Evolutionary conservation across 148 eudicot genomes (phyloP).

Genomic region (Tetragonia tetragonoides): DNA sequence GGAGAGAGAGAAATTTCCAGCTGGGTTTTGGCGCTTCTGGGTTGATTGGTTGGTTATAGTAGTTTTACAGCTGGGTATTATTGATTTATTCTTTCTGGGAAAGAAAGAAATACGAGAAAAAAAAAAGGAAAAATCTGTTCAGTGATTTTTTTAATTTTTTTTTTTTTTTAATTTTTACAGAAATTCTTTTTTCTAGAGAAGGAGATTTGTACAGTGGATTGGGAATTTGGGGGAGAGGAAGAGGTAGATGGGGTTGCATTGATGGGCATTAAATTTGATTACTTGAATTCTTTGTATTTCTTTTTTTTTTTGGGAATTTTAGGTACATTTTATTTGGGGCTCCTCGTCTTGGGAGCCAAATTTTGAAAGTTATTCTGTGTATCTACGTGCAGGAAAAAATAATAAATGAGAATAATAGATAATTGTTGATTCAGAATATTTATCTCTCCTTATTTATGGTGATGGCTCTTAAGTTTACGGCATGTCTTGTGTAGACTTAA

Average conservation of each 20-base stretch:
- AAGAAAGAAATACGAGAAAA: not conserved
- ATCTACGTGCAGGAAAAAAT: not conserved
- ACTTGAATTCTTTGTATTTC: not conserved
- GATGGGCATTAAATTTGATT: slow-evolving; percentile 15
- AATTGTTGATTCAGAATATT: not conserved
- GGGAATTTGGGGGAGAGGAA: not conserved
- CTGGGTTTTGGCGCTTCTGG: slow-evolving; percentile 15
- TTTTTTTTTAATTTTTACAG: not conserved
- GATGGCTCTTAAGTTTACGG: no score
- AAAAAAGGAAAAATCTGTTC: not conserved
- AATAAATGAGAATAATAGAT: not conserved
- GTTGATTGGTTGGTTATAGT: slow-evolving; percentile 31
- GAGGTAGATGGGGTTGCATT: slow-evolving; percentile 7
- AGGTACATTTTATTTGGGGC: slow-evolving; percentile 6
- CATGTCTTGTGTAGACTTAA: no score
- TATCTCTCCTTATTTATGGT: no score
- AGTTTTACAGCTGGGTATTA: slow-evolving; percentile 17
- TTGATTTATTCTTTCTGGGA: not conserved
- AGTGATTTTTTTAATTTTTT: not conserved
- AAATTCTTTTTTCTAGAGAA: slow-evolving; percentile 27
- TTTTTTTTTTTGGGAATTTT: slow-evolving; percentile 2
- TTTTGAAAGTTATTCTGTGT: slow-evolving; percentile 25
- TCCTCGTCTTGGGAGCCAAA: slow-evolving; percentile 26
- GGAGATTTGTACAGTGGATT: slow-evolving; percentile 35
- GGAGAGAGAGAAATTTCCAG: slow-evolving; percentile 6